A percentile compares a stretch with the other conserved stretches of the same genome.
phyloP scores from a whole-genome alignment of 75 land plant genomes.

The Gnetum montanum region DNA sequence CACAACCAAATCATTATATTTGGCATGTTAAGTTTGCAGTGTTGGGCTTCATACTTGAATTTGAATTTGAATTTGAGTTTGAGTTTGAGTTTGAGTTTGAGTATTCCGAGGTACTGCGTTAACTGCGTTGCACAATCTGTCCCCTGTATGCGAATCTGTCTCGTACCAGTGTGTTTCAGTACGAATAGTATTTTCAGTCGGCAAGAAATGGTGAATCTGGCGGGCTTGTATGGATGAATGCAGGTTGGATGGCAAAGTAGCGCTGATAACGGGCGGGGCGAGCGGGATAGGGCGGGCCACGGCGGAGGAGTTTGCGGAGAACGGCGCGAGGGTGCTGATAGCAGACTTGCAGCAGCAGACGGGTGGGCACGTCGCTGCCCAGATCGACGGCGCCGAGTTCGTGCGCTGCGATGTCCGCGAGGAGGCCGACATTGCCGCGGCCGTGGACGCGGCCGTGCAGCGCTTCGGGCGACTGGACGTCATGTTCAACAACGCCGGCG shows the following conservation, averaged over 20 bases:
- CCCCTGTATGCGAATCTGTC: too few relatives aligned
- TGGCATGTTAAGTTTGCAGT: too few relatives aligned
- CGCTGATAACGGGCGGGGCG: constrained; percentile 12
- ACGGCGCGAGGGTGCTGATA: constrained; percentile 18
- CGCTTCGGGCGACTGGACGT: constrained; percentile 11
- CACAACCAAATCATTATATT: too few relatives aligned
- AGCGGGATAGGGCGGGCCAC: constrained; percentile 8
- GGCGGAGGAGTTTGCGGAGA: constrained; percentile 10
- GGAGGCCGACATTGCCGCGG: constrained; percentile 6
- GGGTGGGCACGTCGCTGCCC: neutral
- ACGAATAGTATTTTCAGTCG: too few relatives aligned
- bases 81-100: too few relatives aligned
- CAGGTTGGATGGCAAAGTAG: constrained; percentile 7
- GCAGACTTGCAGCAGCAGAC: constrained; percentile 17
- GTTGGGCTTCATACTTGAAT: too few relatives aligned
- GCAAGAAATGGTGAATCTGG: too few relatives aligned
- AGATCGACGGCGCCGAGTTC: neutral
- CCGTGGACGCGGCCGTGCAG: constrained; percentile 9
- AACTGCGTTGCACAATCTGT: too few relatives aligned
- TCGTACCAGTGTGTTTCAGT: too few relatives aligned
- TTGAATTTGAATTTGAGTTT: too few relatives aligned
- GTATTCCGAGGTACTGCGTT: too few relatives aligned
- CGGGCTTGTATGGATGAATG: too few relatives aligned
- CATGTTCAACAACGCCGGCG: constrained; percentile 22
- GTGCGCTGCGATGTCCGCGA: constrained; percentile 19